Evolutionary conservation across 257 asterid species (phyloP), one percentile per base, ranked within the genome.

Genomic region (Rhazya stricta): DNA sequence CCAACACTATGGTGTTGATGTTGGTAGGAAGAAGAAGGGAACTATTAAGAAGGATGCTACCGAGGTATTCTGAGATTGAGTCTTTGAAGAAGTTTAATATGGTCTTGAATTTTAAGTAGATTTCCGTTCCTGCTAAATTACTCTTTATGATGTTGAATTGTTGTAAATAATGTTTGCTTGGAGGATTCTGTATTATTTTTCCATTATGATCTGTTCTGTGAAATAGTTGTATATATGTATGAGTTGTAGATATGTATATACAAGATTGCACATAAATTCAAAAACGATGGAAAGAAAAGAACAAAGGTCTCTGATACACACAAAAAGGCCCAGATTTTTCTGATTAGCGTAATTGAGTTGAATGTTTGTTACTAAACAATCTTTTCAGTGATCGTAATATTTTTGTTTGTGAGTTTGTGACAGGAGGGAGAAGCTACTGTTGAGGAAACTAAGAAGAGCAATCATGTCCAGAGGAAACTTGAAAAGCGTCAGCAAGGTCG

Each of bases 381-480:
- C 23, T 9, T 48, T 18, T 29, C 37, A 3, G 41, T 56, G 41
- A 57, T 3, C 42, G n/a, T 62, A 11, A 62, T 32, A 7, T 62
- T 32, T 18, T 16, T 16, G 12, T 18, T 3, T 10, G 19, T 37
- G 50, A 50, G 21, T 30, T 7, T 9, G 8, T 69, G 37, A 51
- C 79, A 87, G 89, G 89, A 83, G 57, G 86, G 74, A 30, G 91
- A 80, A 50, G 87, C 58, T 16, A n/a, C 83, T 1, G 75, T 79
- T 2, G 85, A 81, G 58, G 91, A 87, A 66, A 29, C 79, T 12
- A 85, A 83, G 71, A 85, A 78, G 86, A 85, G 91, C 74, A 83
- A 74, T 77, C 89, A 87, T 48, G 87, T 87, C n/a, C 60, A 45
- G 9, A 79, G 88, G 81, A 87, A 87, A 74, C 11, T 85, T 62